Percentiles rank a stretch among this genome's conserved stretches.
Conservation (phyloP, 176 grass and related monocot species). For the Pontederia crassipes region DNA sequence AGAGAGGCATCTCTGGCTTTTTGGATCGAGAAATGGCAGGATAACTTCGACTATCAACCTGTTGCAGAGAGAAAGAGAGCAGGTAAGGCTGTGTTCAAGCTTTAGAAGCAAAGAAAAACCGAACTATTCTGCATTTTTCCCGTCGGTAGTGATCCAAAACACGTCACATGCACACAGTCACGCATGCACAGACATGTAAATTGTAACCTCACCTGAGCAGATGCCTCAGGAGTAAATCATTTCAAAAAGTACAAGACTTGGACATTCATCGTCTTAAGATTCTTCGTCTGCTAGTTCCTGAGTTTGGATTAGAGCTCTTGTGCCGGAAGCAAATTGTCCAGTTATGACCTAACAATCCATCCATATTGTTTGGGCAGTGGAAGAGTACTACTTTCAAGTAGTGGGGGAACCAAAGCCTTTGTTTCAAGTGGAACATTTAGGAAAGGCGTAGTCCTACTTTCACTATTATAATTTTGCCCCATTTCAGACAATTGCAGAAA, state of each 20-base stretch:
- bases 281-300: neutral
- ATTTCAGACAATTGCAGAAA: neutral
- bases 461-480: neutral
- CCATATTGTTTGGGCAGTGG: no score
- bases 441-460: neutral
- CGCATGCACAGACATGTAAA: neutral
- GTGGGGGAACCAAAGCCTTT: neutral
- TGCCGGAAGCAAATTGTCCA: neutral
- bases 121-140: neutral
- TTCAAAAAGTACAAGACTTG: neutral
- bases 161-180: neutral
- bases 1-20: slow-evolving; percentile 16
- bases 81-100: neutral
- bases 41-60: neutral
- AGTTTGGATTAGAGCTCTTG: neutral
- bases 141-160: neutral
- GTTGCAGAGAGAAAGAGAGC: slow-evolving; percentile 1
- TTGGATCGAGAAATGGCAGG: slow-evolving; percentile 1
- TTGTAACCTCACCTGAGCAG: no score
- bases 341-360: neutral
- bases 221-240: neutral
- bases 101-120: neutral
- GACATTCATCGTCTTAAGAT: no score
- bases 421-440: neutral
- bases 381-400: neutral